Base-by-base conservation (phyloP, 2,329 filamentous ascomycete genomes). In the Boeremia lycopersici region DNA sequence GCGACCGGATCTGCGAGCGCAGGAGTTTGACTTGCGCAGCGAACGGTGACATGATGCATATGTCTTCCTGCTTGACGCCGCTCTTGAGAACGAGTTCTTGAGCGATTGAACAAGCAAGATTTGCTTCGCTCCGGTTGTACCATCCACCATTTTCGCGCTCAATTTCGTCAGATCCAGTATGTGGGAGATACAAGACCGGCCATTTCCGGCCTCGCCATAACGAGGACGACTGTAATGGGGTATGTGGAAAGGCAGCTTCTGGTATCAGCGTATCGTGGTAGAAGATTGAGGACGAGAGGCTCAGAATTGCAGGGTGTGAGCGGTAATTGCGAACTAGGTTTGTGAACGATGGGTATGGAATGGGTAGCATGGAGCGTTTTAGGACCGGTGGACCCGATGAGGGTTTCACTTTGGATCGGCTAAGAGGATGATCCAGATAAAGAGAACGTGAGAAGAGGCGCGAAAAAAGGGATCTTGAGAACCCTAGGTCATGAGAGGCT, bases 291-390 rank as follows among this genome's bases (percentile, higher is more conserved):
- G 69, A 75, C 2, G 78, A 76, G 5, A 78, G 68, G 12, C 72
- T 70, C 25, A 80, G 69, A 49, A 80, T 79, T 23, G 78, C 71
- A 6, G 76, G 74, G 49, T 81, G 78, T 33, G 77, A 79, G 48
- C 78, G 76, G 62, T 80, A 80, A 60, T 81, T 80, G 26, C 77
- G 72, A 13, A 75, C 73, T 1, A 80, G 67, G 44, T 79, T 77
- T 30, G 73, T 67, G 58, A 80, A 80, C 1, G 78, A 70, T n/a
- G 78, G 75, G 25, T 73, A 72, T 26, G 68, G 62, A 25, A 79
- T 76, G 31, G 77, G 77, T 4, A 77, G 63, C 71, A 77, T 75
- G 8, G 57, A 55, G 36, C 57, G 58, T 19, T 60, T 68, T 29
- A 74, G 59, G 6, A 70, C 62, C n/a, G 67, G 67, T 12, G 69